Evolutionary conservation across 495 filamentous ascomycete genomes (phyloP).

Genomic region (Penicillium ucsense): DNA sequence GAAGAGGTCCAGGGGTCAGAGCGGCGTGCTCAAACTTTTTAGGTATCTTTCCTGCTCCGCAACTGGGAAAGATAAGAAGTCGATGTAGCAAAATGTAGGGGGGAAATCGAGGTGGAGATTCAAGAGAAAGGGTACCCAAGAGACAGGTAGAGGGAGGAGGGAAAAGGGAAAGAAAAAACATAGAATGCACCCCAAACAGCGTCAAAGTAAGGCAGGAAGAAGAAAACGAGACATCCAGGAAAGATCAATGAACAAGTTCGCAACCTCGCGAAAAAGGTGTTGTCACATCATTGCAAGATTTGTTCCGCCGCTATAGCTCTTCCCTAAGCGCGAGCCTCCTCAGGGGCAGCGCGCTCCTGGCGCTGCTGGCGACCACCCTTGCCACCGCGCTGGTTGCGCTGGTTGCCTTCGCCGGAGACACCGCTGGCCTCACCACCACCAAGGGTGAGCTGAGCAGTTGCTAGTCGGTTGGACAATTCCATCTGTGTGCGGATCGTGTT

Average conservation of each 20-base stretch:
- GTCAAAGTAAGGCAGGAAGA: conserved; percentile 3
- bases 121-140: conserved; percentile 3
- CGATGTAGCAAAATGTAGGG: conserved; percentile 7
- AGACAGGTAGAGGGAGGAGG: conserved; percentile 10
- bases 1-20: neutral
- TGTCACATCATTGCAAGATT: conserved; percentile 20
- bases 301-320: conserved; percentile 6
- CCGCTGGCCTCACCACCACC: conserved; percentile 40
- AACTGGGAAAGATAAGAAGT: conserved; percentile 5
- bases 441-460: conserved; percentile 68
- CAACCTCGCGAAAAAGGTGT: conserved; percentile 9
- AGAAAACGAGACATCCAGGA: conserved; percentile 13
- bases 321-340: conserved; percentile 35
- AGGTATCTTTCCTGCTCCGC: conserved; percentile 2
- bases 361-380: conserved; percentile 42
- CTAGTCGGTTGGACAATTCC: conserved; percentile 87
- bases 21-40: conserved; percentile 1
- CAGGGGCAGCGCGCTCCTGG: conserved; percentile 23
- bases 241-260: conserved; percentile 11
- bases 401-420: conserved; percentile 24
- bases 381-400: conserved; percentile 37
- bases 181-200: conserved; percentile 7
- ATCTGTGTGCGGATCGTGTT: conserved; percentile 99
- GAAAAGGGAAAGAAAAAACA: conserved; percentile 9
- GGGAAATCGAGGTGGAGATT: neutral